A percentile compares a stretch with the other conserved stretches of the same genome.
These are phyloP conservation scores for Colletotrichum costaricense DNA, from an alignment of 2,329 filamentous ascomycete species.

Conservation along the genomic window DNA sequence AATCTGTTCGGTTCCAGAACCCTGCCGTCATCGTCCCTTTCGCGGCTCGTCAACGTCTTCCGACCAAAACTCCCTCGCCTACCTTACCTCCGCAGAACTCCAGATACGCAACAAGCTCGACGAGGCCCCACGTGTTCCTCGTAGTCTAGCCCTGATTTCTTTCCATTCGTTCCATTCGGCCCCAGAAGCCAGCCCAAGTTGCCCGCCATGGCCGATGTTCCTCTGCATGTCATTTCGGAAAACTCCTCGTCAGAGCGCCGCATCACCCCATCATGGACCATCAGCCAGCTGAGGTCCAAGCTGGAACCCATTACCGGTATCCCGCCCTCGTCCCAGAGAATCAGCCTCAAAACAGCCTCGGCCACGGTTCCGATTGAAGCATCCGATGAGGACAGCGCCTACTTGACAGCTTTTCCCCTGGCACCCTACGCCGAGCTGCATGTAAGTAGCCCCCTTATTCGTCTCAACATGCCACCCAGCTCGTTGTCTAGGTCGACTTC, in stretches of 20 bases:
- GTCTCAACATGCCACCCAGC: background rate
- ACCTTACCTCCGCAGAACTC: background rate
- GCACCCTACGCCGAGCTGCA: slow-evolving; percentile 81
- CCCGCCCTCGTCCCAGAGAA: slow-evolving; percentile 80
- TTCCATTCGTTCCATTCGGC: background rate
- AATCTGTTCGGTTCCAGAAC: slow-evolving; percentile 21
- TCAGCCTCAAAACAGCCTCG: slow-evolving; percentile 76
- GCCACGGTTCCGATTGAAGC: slow-evolving; percentile 75
- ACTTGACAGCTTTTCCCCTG: slow-evolving; percentile 74
- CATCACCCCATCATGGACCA: slow-evolving; percentile 91
- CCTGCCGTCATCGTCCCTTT: background rate
- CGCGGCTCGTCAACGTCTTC: background rate
- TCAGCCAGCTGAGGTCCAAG: slow-evolving; percentile 84
- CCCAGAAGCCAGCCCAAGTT: slow-evolving; percentile 32
- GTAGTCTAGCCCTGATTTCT: slow-evolving; percentile 16
- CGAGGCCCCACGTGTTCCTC: slow-evolving; percentile 40
- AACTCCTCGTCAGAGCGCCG: slow-evolving; percentile 88
- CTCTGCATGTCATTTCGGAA: slow-evolving; percentile 79
- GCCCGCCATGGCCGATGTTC: slow-evolving; percentile 75
- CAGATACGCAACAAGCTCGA: slow-evolving; percentile 5
- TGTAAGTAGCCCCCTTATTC: slow-evolving; percentile 65
- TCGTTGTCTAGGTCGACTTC: background rate
- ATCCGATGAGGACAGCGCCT: slow-evolving; percentile 76
- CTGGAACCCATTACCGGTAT: slow-evolving; percentile 95
- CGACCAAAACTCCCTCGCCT: background rate